Percentiles rank a stretch among this genome's conserved stretches.
Evolutionary conservation across 352 stramenopile species (phyloP).

Genomic region (Peronospora farinosa): DNA sequence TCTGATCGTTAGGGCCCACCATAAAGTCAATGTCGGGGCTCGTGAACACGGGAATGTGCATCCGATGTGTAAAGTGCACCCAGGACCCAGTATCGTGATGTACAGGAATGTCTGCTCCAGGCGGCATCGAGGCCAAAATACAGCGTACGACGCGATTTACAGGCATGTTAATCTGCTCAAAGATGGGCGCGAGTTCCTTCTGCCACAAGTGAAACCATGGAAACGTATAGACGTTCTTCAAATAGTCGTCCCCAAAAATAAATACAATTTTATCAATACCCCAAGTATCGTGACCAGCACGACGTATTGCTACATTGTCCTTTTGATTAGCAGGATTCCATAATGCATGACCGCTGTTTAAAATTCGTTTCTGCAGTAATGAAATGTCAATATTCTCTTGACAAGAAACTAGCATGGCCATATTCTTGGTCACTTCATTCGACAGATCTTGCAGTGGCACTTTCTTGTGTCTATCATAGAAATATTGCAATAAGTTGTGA

Average conservation of each 20-base stretch:
- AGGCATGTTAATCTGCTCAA: slow-evolving; percentile 85
- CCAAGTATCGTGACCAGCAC: slow-evolving; percentile 95
- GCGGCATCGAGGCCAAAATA: slow-evolving; percentile 93
- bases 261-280: slow-evolving; percentile 98
- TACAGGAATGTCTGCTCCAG: slow-evolving; percentile 91
- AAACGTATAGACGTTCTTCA: slow-evolving; percentile 92
- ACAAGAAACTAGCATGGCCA: slow-evolving; percentile 50
- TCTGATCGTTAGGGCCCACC: slow-evolving; percentile 77
- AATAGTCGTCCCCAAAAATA: slow-evolving; percentile 98
- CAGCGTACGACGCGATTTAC: slow-evolving; percentile 88
- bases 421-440: slow-evolving; percentile 28
- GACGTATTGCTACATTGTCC: slow-evolving; percentile 88
- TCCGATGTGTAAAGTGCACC: slow-evolving; percentile 93
- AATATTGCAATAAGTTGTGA: background rate
- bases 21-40: slow-evolving; percentile 66
- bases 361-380: slow-evolving; percentile 52
- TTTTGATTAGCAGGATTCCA: slow-evolving; percentile 68
- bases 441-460: slow-evolving; percentile 58
- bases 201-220: slow-evolving; percentile 90
- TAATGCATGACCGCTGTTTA: slow-evolving; percentile 34
- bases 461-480: slow-evolving; percentile 54
- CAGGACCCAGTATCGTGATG: slow-evolving; percentile 98
- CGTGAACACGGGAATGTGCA: slow-evolving; percentile 95
- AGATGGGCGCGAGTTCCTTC: slow-evolving; percentile 74
- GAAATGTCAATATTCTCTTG: slow-evolving; percentile 63